These are phyloP conservation scores for Yueomyces sp. DNA, from an alignment of 805 yeast genomes.

Conservation along the genomic window DNA sequence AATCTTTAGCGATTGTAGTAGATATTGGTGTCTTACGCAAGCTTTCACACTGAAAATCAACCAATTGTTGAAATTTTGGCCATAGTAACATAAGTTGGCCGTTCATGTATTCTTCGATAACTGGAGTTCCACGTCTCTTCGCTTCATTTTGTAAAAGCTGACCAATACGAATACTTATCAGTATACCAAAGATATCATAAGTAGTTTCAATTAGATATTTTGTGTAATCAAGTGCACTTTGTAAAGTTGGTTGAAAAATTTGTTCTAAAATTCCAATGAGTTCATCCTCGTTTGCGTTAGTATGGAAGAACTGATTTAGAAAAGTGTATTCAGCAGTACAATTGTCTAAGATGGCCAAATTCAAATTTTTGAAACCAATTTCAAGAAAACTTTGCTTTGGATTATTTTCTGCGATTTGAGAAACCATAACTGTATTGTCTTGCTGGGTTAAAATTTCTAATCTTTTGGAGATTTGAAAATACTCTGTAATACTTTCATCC, in stretches of 20 bases:
- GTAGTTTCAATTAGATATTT: constrained; percentile 27
- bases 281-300: constrained; percentile 29
- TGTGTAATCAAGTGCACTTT: constrained; percentile 36
- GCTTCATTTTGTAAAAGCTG: constrained; percentile 52
- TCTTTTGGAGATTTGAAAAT: constrained; percentile 45
- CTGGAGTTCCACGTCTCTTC: constrained; percentile 59
- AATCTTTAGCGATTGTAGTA: constrained; percentile 19
- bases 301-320: constrained; percentile 53
- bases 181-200: constrained; percentile 66
- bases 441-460: constrained; percentile 40
- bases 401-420: constrained; percentile 74
- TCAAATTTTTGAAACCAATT: constrained; percentile 57
- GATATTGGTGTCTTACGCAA: constrained; percentile 37
- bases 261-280: constrained; percentile 33
- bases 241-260: constrained; percentile 42
- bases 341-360: constrained; percentile 62
- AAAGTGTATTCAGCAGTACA: constrained; percentile 65
- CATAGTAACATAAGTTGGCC: constrained; percentile 56
- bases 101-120: constrained; percentile 52
- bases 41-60: constrained; percentile 67
- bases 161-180: constrained; percentile 59
- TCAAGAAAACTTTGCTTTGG: constrained; percentile 58
- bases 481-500: constrained; percentile 33
- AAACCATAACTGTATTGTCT: constrained; percentile 56
- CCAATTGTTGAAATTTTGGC: constrained; percentile 71